Percentiles rank a stretch among this genome's conserved stretches.
phyloP scores from a whole-genome alignment of 495 filamentous ascomycete species.

The Aspergillus mulundensis region DNA sequence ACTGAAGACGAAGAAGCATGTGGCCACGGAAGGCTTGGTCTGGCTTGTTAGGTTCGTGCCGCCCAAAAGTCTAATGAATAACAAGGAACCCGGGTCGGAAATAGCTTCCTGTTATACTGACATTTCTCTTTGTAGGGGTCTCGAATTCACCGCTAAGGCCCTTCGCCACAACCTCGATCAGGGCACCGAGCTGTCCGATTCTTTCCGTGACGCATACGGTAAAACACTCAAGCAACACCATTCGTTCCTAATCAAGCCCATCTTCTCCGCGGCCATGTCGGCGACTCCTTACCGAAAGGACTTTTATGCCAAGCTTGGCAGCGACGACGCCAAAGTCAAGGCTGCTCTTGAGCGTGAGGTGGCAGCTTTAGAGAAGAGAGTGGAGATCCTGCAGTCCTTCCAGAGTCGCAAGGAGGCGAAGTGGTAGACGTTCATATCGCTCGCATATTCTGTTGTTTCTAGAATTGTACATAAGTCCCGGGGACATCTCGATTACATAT shows the following conservation, averaged over 20 bases:
- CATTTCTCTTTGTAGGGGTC: slow-evolving; percentile 54
- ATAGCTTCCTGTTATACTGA: slow-evolving; percentile 1
- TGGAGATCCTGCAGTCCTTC: slow-evolving; percentile 71
- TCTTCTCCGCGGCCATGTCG: slow-evolving; percentile 88
- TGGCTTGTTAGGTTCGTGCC: slow-evolving; percentile 80
- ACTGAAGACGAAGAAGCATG: slow-evolving; percentile 79
- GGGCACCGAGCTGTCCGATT: slow-evolving; percentile 71
- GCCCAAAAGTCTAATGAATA: slow-evolving; percentile 5
- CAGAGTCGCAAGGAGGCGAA: slow-evolving; percentile 64
- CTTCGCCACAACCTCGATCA: slow-evolving; percentile 72
- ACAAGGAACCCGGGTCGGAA: not conserved
- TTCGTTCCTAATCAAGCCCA: slow-evolving; percentile 75
- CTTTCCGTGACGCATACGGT: slow-evolving; percentile 82
- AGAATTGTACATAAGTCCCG: slow-evolving; percentile 12
- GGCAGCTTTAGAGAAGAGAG: slow-evolving; percentile 66
- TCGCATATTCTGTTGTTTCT: not conserved
- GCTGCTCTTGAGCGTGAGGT: slow-evolving; percentile 65
- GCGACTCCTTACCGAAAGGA: slow-evolving; percentile 87
- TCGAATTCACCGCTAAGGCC: slow-evolving; percentile 85
- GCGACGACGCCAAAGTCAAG: slow-evolving; percentile 53
- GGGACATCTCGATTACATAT: slow-evolving; percentile 6
- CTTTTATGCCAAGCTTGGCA: slow-evolving; percentile 83
- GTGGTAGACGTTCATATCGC: slow-evolving; percentile 45
- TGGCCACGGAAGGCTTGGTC: slow-evolving; percentile 79
- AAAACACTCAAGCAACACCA: slow-evolving; percentile 88